A percentile compares a stretch with the other conserved stretches of the same genome.
phyloP scores from a whole-genome alignment of 768 basidiomycete genomes.

The Boletus tylopilopsis region DNA sequence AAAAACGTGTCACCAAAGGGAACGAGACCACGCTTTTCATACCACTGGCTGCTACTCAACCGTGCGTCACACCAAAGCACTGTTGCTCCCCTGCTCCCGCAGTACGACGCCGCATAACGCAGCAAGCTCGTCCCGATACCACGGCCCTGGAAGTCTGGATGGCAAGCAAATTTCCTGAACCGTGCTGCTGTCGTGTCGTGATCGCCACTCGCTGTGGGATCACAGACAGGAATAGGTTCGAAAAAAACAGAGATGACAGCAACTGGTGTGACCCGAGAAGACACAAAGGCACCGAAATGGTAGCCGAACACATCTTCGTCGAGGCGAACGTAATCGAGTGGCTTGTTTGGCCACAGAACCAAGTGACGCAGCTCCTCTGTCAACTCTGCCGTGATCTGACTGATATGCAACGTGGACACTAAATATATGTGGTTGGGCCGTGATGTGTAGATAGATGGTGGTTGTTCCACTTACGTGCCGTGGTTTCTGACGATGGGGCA shows the following conservation, averaged over 20 bases:
- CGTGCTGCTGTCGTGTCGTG: slow-evolving; percentile 32
- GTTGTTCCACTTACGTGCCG: too few relatives aligned
- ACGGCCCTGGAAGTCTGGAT: slow-evolving; percentile 44
- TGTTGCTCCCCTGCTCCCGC: slow-evolving; percentile 37
- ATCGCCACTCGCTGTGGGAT: not conserved
- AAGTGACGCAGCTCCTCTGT: slow-evolving; percentile 52
- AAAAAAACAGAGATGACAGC: slow-evolving; percentile 57
- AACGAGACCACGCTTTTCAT: slow-evolving; percentile 47
- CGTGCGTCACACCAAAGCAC: slow-evolving; percentile 61
- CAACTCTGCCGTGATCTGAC: slow-evolving; percentile 36
- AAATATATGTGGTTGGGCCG: slow-evolving; percentile 1
- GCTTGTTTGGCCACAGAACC: slow-evolving; percentile 55
- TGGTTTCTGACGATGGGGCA: not conserved
- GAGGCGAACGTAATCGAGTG: slow-evolving; percentile 45
- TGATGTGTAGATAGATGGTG: not conserved
- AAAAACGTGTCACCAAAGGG: slow-evolving; percentile 50
- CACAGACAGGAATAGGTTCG: slow-evolving; percentile 33
- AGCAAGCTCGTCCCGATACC: slow-evolving; percentile 54
- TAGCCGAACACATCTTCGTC: slow-evolving; percentile 48
- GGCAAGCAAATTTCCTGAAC: slow-evolving; percentile 63
- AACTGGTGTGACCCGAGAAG: slow-evolving; percentile 34
- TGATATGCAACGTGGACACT: slow-evolving; percentile 18
- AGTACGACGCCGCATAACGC: slow-evolving; percentile 35
- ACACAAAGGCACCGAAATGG: slow-evolving; percentile 56
- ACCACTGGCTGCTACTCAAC: slow-evolving; percentile 43